phyloP scores from a whole-genome alignment of 1,284 basidiomycete species.

The Ceratobasidium sp. region DNA sequence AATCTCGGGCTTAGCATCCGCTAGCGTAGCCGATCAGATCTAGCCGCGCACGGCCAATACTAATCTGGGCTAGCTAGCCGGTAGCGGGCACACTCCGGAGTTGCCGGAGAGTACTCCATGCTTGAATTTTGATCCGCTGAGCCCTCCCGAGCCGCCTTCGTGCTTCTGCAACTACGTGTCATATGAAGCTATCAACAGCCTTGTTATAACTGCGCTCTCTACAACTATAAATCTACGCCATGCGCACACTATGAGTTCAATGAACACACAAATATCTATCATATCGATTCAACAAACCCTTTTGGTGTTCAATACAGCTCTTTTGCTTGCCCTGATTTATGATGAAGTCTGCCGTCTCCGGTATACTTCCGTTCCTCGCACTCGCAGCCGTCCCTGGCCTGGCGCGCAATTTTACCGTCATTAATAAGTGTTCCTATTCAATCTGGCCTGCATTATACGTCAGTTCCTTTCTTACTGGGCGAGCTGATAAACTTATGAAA shows the following conservation, averaged over 20 bases:
- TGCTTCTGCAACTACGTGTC: too few species aligned
- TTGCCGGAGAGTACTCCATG: too few species aligned
- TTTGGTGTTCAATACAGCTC: constrained; percentile 5
- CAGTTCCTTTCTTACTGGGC: constrained; percentile 3
- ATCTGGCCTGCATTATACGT: constrained; percentile 41
- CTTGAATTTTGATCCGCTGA: too few species aligned
- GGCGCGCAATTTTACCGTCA: constrained; percentile 55
- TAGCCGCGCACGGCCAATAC: too few species aligned
- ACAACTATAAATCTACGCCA: too few species aligned
- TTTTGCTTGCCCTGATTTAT: constrained; percentile 21
- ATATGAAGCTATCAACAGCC: too few species aligned
- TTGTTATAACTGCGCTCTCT: too few species aligned
- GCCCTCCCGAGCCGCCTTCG: too few species aligned
- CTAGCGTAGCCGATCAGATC: too few species aligned
- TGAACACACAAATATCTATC: background rate
- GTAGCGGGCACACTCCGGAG: too few species aligned
- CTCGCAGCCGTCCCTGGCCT: constrained; percentile 43
- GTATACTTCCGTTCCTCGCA: constrained; percentile 43
- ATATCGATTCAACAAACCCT: constrained; percentile 9
- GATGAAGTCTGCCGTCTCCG: constrained; percentile 33
- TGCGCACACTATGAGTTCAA: background rate
- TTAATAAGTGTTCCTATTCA: constrained; percentile 31
- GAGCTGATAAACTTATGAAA: background rate
- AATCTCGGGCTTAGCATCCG: too few species aligned
- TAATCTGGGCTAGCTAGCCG: too few species aligned